These are phyloP conservation scores for Phalaenopsis aphrodite DNA, from an alignment of 106 monocot genomes.

Conservation along the genomic window DNA sequence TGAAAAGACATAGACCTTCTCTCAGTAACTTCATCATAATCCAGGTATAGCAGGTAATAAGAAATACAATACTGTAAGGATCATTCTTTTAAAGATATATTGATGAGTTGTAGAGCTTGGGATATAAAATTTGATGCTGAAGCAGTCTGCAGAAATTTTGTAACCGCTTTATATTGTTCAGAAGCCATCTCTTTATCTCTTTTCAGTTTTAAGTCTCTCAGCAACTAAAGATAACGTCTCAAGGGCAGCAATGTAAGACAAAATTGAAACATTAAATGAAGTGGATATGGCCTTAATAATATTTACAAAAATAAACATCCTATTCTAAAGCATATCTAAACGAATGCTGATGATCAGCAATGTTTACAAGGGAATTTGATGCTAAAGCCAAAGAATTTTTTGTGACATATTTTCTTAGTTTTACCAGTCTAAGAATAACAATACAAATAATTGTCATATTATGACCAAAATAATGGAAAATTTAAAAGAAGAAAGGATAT, in stretches of 20 bases:
- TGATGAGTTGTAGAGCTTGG: neutral
- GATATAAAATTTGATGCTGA: neutral
- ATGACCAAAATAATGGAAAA: neutral
- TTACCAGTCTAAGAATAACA: neutral
- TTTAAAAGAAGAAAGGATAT: neutral
- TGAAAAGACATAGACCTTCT: conserved; percentile 14
- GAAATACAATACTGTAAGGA: neutral
- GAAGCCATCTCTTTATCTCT: neutral
- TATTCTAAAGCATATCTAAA: neutral
- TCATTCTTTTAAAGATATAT: neutral
- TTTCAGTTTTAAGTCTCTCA: neutral
- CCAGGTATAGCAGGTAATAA: neutral
- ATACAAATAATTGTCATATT: neutral
- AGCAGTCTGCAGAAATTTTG: neutral
- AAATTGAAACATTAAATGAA: neutral
- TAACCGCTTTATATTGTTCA: neutral
- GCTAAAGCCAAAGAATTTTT: neutral
- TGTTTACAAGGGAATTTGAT: neutral
- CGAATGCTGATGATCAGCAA: neutral
- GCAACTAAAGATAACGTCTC: neutral
- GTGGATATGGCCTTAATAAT: neutral
- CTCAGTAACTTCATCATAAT: neutral
- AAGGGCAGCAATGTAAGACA: neutral
- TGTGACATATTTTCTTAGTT: neutral
- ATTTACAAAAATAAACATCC: neutral